A percentile compares a stretch with the other conserved stretches of the same genome.
Evolutionary conservation across 306 rosid species (phyloP).

Genomic region (Neltuma alba): DNA sequence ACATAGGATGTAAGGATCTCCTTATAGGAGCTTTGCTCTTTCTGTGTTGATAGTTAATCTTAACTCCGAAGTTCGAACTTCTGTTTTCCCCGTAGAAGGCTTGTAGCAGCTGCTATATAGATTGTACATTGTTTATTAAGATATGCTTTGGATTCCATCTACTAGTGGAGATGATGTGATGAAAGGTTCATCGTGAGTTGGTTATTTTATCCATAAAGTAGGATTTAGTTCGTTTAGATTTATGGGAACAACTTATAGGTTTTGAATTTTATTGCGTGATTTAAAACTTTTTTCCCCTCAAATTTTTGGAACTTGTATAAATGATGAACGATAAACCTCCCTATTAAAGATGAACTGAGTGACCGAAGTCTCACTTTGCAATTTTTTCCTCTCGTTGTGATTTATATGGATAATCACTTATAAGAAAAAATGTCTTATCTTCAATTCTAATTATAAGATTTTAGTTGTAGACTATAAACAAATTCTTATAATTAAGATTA

Average conservation of each 20-base stretch:
- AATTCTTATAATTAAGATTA: too few relatives aligned
- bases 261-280: neutral
- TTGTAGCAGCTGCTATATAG: neutral
- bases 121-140: neutral
- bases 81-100: neutral
- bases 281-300: too few relatives aligned
- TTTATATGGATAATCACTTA: neutral
- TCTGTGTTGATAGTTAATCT: constrained; percentile 15
- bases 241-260: neutral
- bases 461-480: too few relatives aligned
- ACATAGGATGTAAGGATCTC: constrained; percentile 18
- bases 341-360: neutral
- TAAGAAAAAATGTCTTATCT: neutral
- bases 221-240: neutral
- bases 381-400: neutral
- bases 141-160: neutral
- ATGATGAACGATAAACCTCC: neutral
- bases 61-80: neutral
- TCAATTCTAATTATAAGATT: too few relatives aligned
- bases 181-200: neutral
- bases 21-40: constrained; percentile 26
- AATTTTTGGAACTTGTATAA: neutral
- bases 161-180: neutral
- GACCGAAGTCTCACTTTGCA: neutral
- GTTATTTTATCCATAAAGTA: neutral